Conservation (phyloP, 1,139 yeast species). For the Waltiozyma sp. region DNA sequence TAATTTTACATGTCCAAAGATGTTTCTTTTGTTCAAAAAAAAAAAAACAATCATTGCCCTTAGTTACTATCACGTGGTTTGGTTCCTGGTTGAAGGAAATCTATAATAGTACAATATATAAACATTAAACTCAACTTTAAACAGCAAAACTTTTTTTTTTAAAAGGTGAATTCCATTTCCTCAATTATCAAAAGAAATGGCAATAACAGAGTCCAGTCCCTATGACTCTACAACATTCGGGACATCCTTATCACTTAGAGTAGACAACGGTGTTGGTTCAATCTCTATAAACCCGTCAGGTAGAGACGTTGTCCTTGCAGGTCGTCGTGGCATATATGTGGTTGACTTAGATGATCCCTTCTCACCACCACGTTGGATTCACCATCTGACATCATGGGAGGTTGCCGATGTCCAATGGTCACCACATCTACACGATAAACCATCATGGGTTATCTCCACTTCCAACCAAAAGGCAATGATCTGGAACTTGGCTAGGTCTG, state of each 20-base stretch:
- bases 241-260: constrained; percentile 70
- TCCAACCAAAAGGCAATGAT: constrained; percentile 90
- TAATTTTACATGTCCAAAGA: too few species aligned
- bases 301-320: constrained; percentile 87
- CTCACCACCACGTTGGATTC: constrained; percentile 88
- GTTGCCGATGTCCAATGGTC: constrained; percentile 99
- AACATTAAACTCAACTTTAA: too few species aligned
- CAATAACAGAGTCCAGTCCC: constrained; percentile 13
- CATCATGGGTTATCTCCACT: constrained; percentile 88
- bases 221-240: constrained; percentile 49
- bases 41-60: too few species aligned
- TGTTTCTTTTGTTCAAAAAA: too few species aligned
- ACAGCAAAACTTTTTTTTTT: too few species aligned
- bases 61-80: not conserved
- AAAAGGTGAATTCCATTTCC: too few species aligned
- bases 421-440: constrained; percentile 62
- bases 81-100: too few species aligned
- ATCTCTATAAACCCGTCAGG: constrained; percentile 90
- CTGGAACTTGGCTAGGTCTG: constrained; percentile 80
- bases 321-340: constrained; percentile 71
- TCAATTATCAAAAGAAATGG: constrained; percentile 5
- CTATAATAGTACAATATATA: too few species aligned
- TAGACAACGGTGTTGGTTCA: constrained; percentile 90
- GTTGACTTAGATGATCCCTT: constrained; percentile 95
- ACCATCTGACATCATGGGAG: constrained; percentile 92